phyloP scores from a whole-genome alignment of 129 eudicot genomes.

The Glebionis coronaria region DNA sequence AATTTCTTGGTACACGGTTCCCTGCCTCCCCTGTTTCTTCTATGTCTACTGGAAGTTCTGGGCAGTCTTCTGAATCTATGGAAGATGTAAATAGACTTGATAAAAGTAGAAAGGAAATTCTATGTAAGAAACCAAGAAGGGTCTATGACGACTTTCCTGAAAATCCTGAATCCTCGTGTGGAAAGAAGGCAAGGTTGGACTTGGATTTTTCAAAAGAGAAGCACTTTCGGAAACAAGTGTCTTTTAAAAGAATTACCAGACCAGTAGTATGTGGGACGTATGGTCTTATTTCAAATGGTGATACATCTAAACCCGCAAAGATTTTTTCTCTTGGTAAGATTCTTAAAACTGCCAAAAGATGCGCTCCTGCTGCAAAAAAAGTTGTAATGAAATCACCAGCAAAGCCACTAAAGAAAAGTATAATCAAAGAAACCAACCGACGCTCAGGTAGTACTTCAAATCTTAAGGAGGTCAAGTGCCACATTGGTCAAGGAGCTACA shows the following conservation, averaged over 20 bases:
- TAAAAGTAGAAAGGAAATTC: constrained; percentile 21
- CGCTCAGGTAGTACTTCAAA: constrained; percentile 16
- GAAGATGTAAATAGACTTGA: constrained; percentile 26
- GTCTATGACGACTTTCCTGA: constrained; percentile 29
- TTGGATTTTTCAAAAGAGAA: constrained; percentile 20
- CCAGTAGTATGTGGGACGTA: constrained; percentile 64
- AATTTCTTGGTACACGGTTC: constrained; percentile 31
- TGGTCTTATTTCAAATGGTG: constrained; percentile 64
- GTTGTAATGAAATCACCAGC: constrained; percentile 18
- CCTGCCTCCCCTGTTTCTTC: constrained; percentile 37
- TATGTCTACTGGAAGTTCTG: constrained; percentile 31
- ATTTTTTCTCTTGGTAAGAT: constrained; percentile 47
- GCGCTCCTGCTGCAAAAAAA: constrained; percentile 24
- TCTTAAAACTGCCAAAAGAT: constrained; percentile 42
- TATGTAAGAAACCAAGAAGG: constrained; percentile 19
- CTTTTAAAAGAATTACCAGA: constrained; percentile 29
- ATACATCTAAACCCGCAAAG: constrained; percentile 58
- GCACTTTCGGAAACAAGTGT: constrained; percentile 17
- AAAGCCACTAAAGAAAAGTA: constrained; percentile 29
- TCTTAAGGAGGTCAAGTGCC: constrained; percentile 17
- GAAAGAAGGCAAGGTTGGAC: constrained; percentile 37
- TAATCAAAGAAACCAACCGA: constrained; percentile 22
- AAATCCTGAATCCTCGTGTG: constrained; percentile 30
- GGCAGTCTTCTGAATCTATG: constrained; percentile 26
- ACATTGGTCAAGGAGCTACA: constrained; percentile 16